Evolutionary conservation across 2,329 filamentous ascomycete genomes (phyloP), one percentile per base, ranked within the genome.

Genomic region (Cladosporium velox): DNA sequence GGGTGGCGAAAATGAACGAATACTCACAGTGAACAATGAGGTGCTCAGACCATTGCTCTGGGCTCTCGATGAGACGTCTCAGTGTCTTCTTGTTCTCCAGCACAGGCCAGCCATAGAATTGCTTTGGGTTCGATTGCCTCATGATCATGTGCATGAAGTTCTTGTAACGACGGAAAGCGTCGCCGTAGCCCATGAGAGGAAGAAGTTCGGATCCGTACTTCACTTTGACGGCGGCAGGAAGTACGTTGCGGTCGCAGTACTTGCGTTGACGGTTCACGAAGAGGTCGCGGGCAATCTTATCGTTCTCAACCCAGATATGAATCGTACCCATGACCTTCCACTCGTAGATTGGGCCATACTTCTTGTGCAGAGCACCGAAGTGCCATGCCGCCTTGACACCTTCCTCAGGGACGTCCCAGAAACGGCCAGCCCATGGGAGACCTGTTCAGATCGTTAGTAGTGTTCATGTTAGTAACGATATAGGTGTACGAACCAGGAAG

Each of bases 141-240:
- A 76, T 76, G 66, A 77, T 75, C 58, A 70, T 60, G 68, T 77
- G 75, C 69, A 77, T 76, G 70, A 77, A 77, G 71, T 77, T 77
- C 71, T 75, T 75, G 66, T 74, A 71, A 65, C 73, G 69, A 54
- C 64, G 63, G 67, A 68, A 69, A 44, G 61, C 59, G 38, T 77
- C 74, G 66, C 74, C 71, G 59, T 72, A 74, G 21, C 73, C 75
- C 71, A 74, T 75, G 21, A 77, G 69, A 2, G 75, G 75, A 14
- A 77, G 71, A 47, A 77, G 71, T 68, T 77, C 74, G 12, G 69
- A 71, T 41, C 73, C 75, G 59, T 74, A 73, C 11, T 68, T 67
- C 34, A 77, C 72, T 47, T 74, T 74, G 30, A 75, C 65, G 11
- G 73, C 73, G 30, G 73, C 75, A 12, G 75, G 75, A n/a, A 77